Evolutionary conservation across 495 filamentous ascomycete genomes (phyloP).

Genomic region (Talaromyces liani): DNA sequence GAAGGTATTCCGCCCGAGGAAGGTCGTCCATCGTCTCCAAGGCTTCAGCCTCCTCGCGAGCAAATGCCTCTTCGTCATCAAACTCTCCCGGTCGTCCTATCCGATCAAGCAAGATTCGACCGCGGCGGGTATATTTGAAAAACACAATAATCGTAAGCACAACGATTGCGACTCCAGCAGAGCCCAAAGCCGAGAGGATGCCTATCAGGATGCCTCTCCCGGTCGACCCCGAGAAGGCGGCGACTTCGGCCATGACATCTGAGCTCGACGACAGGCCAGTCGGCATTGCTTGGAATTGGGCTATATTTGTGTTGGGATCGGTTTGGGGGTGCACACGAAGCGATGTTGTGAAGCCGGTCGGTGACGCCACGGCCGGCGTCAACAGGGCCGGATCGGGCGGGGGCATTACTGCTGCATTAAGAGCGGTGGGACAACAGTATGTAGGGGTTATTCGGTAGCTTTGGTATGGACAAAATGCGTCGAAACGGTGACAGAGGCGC

Average conservation of each 20-base stretch:
- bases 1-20: slow-evolving; percentile 77
- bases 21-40: slow-evolving; percentile 94
- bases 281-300: slow-evolving; percentile 11
- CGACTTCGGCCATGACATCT: slow-evolving; percentile 6
- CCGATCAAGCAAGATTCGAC: slow-evolving; percentile 87
- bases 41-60: slow-evolving; percentile 88
- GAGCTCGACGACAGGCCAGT: background rate
- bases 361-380: slow-evolving; percentile 20
- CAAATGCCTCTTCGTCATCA: slow-evolving; percentile 92
- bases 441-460: background rate
- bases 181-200: slow-evolving; percentile 93
- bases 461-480: background rate
- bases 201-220: slow-evolving; percentile 88
- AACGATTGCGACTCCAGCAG: slow-evolving; percentile 72
- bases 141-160: slow-evolving; percentile 86
- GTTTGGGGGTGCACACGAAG: slow-evolving; percentile 7
- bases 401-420: slow-evolving; percentile 9
- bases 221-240: slow-evolving; percentile 39
- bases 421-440: background rate
- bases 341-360: slow-evolving; percentile 18
- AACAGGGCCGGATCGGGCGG: slow-evolving; percentile 8
- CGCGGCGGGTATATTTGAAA: slow-evolving; percentile 81
- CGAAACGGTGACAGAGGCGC: background rate
- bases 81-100: slow-evolving; percentile 92
- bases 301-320: slow-evolving; percentile 13